Conservation (phyloP, 257 asterid species). For the Solanum bulbocastanum region DNA sequence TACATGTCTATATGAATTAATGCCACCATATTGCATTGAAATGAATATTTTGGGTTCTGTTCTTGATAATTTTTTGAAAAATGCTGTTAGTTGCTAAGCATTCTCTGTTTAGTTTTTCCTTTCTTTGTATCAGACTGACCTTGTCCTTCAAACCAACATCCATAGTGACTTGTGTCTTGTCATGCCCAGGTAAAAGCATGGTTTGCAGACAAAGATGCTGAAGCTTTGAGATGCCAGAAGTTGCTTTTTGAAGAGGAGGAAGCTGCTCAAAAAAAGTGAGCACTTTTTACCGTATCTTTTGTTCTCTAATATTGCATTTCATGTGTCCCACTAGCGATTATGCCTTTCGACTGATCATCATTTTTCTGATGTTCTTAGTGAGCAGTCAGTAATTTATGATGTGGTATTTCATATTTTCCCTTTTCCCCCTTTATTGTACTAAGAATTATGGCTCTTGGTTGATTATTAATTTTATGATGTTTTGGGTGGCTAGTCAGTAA, state of each 20-base stretch:
- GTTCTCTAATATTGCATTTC: neutral
- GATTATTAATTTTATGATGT: neutral
- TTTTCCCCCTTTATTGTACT: neutral
- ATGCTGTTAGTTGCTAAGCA: neutral
- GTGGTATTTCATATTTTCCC: neutral
- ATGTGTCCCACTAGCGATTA: neutral
- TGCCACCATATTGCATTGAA: neutral
- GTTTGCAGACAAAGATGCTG: slow-evolving; percentile 89
- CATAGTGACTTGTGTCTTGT: slow-evolving; percentile 6
- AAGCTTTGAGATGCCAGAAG: slow-evolving; percentile 89
- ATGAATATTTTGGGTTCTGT: neutral
- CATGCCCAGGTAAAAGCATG: slow-evolving; percentile 76
- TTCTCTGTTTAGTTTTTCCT: neutral
- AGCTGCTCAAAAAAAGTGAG: slow-evolving; percentile 72
- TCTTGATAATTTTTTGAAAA: neutral
- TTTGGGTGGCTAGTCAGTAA: neutral
- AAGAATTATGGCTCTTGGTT: neutral
- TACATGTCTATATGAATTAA: neutral
- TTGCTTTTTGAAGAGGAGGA: slow-evolving; percentile 98
- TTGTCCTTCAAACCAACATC: neutral
- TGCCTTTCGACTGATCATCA: neutral
- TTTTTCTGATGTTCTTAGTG: neutral
- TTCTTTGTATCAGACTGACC: neutral
- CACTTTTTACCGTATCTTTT: neutral
- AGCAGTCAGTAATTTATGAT: neutral